These are phyloP conservation scores for Diaporthe batatas DNA, from an alignment of 2,329 filamentous ascomycete species.

Conservation along the genomic window DNA sequence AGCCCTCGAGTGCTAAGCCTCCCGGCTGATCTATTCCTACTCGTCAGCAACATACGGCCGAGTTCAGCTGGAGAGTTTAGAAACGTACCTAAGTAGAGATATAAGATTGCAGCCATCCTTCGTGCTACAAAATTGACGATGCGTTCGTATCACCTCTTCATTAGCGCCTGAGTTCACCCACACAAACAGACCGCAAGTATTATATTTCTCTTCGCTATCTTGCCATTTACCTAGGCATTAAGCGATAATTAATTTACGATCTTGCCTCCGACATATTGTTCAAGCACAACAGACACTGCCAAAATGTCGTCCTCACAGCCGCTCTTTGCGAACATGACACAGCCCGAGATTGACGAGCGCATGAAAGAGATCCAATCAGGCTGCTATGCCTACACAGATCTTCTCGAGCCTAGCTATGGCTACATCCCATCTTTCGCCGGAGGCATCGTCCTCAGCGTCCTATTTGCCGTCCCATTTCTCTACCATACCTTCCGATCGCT, in stretches of 20 bases:
- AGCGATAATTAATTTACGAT: background rate
- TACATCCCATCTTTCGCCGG: conserved; percentile 47
- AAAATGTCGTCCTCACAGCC: conserved; percentile 16
- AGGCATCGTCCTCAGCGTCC: conserved; percentile 45
- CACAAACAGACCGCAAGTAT: background rate
- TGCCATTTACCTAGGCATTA: too few species aligned
- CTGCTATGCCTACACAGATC: conserved; percentile 26
- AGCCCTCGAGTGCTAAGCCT: conserved; percentile 10
- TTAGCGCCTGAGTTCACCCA: too few species aligned
- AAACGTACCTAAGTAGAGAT: conserved; percentile 6
- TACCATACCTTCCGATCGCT: conserved; percentile 45
- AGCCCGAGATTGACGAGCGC: conserved; percentile 13
- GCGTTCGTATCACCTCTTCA: background rate
- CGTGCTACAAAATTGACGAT: background rate
- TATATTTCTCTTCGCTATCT: too few species aligned
- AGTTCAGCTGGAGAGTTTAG: background rate
- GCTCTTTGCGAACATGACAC: background rate
- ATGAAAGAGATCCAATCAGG: background rate
- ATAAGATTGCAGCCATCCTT: background rate
- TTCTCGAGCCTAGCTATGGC: conserved; percentile 43
- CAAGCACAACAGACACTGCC: background rate
- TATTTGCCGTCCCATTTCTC: conserved; percentile 46
- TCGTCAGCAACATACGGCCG: background rate
- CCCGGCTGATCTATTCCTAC: conserved; percentile 1
- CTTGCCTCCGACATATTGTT: background rate